Evolutionary conservation across 331 rosid species (phyloP).

Genomic region (Telfairia occidentalis): DNA sequence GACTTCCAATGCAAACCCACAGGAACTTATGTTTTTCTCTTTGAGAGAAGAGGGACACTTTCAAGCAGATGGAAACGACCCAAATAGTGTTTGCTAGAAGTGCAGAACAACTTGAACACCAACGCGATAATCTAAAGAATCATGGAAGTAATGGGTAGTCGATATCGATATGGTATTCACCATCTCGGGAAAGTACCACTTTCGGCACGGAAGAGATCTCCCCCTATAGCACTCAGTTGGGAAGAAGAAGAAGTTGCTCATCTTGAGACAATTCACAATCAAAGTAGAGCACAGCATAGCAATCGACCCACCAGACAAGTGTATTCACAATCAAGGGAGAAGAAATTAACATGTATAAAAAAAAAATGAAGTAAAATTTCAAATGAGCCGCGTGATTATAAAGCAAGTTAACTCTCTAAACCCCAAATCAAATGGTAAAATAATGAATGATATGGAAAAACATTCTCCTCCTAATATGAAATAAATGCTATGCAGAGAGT

Average conservation of each 20-base stretch:
- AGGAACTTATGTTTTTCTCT: not conserved
- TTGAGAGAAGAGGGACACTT: not conserved
- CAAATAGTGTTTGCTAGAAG: not conserved
- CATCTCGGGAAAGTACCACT: not conserved
- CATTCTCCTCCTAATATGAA: not conserved
- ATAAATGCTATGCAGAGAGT: not conserved
- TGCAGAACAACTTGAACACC: not conserved
- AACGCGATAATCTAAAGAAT: not conserved
- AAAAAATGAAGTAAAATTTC: not conserved
- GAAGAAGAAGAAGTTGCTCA: not conserved
- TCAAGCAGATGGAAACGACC: not conserved
- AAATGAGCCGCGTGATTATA: no score
- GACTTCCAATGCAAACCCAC: not conserved
- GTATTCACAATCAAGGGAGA: not conserved
- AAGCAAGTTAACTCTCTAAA: not conserved
- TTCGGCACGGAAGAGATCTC: not conserved
- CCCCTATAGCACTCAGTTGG: not conserved
- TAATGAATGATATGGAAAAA: not conserved
- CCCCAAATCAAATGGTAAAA: not conserved
- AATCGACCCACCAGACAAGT: not conserved
- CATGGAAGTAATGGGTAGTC: not conserved
- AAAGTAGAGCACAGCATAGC: not conserved
- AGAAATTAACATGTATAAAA: not conserved
- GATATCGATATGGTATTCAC: not conserved
- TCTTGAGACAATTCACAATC: not conserved